phyloP scores from a whole-genome alignment of 306 rosid species.

The Argentina anserina region DNA sequence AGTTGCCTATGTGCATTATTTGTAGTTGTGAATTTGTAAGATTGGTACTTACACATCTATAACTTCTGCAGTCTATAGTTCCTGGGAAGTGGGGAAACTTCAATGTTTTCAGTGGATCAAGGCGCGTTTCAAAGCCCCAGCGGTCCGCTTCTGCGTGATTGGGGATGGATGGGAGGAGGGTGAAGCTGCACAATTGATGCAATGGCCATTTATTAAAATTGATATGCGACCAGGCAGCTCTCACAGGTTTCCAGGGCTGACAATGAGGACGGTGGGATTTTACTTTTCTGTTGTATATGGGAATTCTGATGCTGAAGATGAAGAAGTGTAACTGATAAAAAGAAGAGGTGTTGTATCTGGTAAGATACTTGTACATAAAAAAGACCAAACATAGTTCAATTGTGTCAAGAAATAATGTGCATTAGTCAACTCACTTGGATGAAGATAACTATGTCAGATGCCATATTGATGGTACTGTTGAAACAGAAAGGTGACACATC shows the following conservation, averaged over 20 bases:
- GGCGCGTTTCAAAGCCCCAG: constrained; percentile 60
- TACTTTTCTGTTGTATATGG: constrained; percentile 82
- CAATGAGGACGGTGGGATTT: constrained; percentile 54
- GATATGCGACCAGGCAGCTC: constrained; percentile 60
- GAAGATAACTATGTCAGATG: constrained; percentile 9
- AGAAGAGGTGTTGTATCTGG: constrained; percentile 23
- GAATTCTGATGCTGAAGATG: constrained; percentile 37
- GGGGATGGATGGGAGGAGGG: constrained; percentile 98
- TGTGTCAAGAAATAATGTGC: neutral
- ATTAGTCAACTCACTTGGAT: constrained; percentile 15
- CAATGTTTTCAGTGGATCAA: constrained; percentile 82
- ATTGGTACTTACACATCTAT: constrained; percentile 1
- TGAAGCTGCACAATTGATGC: constrained; percentile 72
- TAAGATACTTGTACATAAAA: constrained; percentile 24
- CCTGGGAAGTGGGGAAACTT: constrained; percentile 78
- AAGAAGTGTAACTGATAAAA: constrained; percentile 43
- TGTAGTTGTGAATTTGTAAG: neutral
- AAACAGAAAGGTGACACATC: neutral
- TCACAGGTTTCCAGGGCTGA: constrained; percentile 94
- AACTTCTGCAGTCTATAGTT: constrained; percentile 70
- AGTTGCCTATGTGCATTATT: neutral
- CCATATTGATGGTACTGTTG: neutral
- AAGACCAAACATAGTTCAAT: constrained; percentile 15
- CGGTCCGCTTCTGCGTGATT: constrained; percentile 72
- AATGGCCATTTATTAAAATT: constrained; percentile 83